phyloP scores from a whole-genome alignment of 768 basidiomycete species.

The Amanita exitialis region DNA sequence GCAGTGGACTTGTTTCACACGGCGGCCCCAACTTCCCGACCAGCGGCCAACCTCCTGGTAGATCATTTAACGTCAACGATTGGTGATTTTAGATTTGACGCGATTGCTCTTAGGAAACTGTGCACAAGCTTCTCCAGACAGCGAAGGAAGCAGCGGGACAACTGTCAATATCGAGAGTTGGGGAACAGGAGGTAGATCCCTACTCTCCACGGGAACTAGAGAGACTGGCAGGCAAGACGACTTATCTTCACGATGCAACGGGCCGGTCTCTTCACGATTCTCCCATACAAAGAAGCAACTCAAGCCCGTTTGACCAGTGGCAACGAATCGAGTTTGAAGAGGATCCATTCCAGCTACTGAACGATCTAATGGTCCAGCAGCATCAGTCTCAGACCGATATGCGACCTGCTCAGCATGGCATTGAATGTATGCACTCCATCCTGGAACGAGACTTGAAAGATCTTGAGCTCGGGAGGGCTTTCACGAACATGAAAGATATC shows the following conservation, averaged over 20 bases:
- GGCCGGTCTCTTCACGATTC: constrained; percentile 4
- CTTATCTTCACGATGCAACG: constrained; percentile 5
- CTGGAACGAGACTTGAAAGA: constrained; percentile 47
- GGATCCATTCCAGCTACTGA: constrained; percentile 5
- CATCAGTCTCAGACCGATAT: constrained; percentile 3
- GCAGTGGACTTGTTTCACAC: constrained; percentile 35
- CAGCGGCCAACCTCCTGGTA: constrained; percentile 37
- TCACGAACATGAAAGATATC: not conserved
- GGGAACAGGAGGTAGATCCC: constrained; percentile 12
- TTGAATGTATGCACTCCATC: constrained; percentile 32
- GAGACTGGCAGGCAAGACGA: constrained; percentile 44
- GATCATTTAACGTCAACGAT: constrained; percentile 8
- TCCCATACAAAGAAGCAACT: not conserved
- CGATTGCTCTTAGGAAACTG: constrained; percentile 21
- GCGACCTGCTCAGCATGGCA: not conserved
- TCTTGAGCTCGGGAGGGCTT: constrained; percentile 11
- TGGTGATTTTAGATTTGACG: not conserved
- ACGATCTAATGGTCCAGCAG: not conserved
- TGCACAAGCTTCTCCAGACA: constrained; percentile 31
- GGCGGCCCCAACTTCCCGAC: constrained; percentile 31
- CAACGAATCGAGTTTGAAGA: not conserved
- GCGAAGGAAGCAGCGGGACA: constrained; percentile 30
- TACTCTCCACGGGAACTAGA: constrained; percentile 40
- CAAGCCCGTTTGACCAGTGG: not conserved
- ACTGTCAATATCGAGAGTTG: constrained; percentile 9